Evolutionary conservation across 345 rosid genomes (phyloP), one percentile per base, ranked within the genome.

Genomic region (Gossypium anomalum): DNA sequence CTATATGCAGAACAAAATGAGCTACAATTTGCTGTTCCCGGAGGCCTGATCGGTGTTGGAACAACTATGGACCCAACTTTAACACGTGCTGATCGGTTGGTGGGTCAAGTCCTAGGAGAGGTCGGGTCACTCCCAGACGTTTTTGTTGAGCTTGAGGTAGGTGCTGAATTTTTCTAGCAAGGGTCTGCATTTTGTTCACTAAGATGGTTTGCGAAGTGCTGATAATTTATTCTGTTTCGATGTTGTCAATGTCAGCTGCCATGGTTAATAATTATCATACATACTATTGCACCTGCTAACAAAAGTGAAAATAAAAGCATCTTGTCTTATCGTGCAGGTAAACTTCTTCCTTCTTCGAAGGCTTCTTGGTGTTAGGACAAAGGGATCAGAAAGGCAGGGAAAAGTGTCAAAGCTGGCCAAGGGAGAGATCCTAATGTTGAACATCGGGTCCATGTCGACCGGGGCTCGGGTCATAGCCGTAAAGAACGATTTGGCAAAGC

Each of bases 11-110:
- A 93, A 79, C 98, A 92, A 77, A 95, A 95, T 59, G 97, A 91
- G 82, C 93, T 95, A 48, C 98, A 95, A 78, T 87, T 34, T 87
- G 99, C 99, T 0, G 99, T 95, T 67, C 99, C 99, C 7, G 98
- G 98, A 79, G 98, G 55, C 14, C 55, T 51, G 55, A 51, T 51
- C 15, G 55, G 55, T 51, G 55, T 51, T 16, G 55, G 55, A 15
- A 51, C 55, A 51, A 51, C 55, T 51, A 51, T 51, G 55, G 55
- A 51, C 55, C 55, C 55, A 51, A 51, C 55, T 51, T 34, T 51
- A 16, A 51, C 55, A 3, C 55, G 55, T 16, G 55, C 55, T 51
- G 55, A 51, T 51, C 17, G 19, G 55, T 51, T 51, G n/a, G 55
- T 51, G 55, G 55, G 55, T 51, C 55, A 51, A 51, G 55, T 51